These are phyloP conservation scores for Talaromyces pinophilus DNA, from an alignment of 2,329 filamentous ascomycete genomes.

Conservation along the genomic window DNA sequence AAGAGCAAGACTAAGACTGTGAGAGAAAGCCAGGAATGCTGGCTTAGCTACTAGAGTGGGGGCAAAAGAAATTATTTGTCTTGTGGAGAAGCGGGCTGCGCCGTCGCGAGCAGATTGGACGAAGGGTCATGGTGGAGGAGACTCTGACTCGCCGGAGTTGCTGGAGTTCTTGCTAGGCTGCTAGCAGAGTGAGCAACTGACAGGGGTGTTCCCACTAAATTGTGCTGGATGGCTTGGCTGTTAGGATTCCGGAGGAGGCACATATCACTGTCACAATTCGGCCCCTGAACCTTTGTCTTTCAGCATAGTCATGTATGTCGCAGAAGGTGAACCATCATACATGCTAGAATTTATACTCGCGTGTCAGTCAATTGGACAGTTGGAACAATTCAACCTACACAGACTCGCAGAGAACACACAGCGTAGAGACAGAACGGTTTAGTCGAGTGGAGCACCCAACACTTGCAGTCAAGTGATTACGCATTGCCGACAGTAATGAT, in stretches of 20 bases:
- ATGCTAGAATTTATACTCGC: background rate
- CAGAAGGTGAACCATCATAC: background rate
- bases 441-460: background rate
- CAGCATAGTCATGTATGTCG: too few species aligned
- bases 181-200: background rate
- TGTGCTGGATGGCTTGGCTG: background rate
- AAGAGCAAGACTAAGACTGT: background rate
- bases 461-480: background rate
- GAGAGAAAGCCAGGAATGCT: slow-evolving; percentile 2
- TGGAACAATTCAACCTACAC: background rate
- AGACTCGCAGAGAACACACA: background rate
- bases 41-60: background rate
- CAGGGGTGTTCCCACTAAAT: slow-evolving; percentile 15
- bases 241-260: slow-evolving; percentile 9
- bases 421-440: background rate
- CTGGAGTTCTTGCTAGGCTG: background rate
- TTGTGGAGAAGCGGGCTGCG: slow-evolving; percentile 17
- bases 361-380: slow-evolving; percentile 3
- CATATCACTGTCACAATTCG: background rate
- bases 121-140: background rate
- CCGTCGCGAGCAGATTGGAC: slow-evolving; percentile 10
- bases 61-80: slow-evolving; percentile 13
- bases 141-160: slow-evolving; percentile 2
- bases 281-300: background rate
- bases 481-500: slow-evolving; percentile 2